These are phyloP conservation scores for Solanum chacoense DNA, from an alignment of 305 asterid genomes.

Conservation along the genomic window DNA sequence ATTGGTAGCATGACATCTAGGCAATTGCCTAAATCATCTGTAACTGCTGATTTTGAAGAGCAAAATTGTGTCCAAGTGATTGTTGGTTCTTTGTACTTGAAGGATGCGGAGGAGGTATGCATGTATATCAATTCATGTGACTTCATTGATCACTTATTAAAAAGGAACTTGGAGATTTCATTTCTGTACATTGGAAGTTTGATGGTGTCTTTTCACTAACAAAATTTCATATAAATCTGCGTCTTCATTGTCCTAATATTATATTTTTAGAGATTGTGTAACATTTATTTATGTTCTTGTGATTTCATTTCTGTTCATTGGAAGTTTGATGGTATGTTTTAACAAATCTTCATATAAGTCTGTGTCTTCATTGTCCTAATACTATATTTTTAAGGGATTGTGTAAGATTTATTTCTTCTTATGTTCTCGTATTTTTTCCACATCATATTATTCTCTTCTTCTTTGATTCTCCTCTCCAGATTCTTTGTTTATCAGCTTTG, in stretches of 20 bases:
- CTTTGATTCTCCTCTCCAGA: neutral
- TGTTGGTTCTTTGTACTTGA: conserved; percentile 79
- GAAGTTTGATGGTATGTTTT: neutral
- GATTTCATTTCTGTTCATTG: neutral
- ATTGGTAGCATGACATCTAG: conserved; percentile 39
- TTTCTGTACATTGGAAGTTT: neutral
- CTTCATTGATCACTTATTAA: neutral
- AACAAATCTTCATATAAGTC: neutral
- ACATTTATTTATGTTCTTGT: neutral
- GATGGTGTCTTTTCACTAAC: neutral
- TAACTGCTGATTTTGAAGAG: conserved; percentile 34
- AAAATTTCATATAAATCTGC: neutral
- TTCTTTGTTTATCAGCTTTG: neutral
- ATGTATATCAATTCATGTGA: neutral
- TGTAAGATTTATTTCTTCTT: neutral
- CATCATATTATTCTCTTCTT: neutral
- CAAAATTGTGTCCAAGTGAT: conserved; percentile 44
- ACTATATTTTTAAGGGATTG: neutral
- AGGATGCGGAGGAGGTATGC: conserved; percentile 87
- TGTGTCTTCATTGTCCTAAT: neutral
- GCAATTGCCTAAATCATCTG: conserved; percentile 33
- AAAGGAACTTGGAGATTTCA: neutral
- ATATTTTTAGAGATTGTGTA: neutral
- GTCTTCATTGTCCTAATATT: neutral
- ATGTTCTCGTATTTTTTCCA: neutral